Evolutionary conservation across 495 filamentous ascomycete genomes (phyloP), one percentile per base, ranked within the genome.

Genomic region (Penicillium mononematosum): DNA sequence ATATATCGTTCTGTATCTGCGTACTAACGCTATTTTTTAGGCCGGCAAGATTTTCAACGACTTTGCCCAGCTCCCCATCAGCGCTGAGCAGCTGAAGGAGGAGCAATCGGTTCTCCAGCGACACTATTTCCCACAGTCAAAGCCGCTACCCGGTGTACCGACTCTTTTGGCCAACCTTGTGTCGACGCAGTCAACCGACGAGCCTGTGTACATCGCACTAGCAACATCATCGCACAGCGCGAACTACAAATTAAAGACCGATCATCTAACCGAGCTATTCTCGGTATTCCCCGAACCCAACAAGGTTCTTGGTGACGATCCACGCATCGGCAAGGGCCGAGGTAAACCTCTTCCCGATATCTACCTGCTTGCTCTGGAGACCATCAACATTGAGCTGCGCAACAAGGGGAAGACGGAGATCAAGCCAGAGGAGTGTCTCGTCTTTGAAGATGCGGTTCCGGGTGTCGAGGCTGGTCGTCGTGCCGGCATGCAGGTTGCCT

Each of bases 261-360:
- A 72, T 2, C 90, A 96, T 65, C 76, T 96, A 34, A 62, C 70
- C 16, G 77, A 90, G 27, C 66, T 97, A 4, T 96, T 99, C 73
- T 65, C 72, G 19, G 77, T 83, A 4, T 97, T 99, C 69, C 78
- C 85, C 14, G 65, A 74, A 0, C 70, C 83, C 8, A 84, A 88
- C 55, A 81, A 84, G 42, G 86, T 99, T 1, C 72, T 93, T 3
- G 94, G 94, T 6, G 95, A 99, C 68, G 95, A 99, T 66, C 70
- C 78, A 3, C 82, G 95, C 27, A 92, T 98, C 58, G 77, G 83
- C 2, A 71, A 79, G 24, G 94, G 94, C 0, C 75, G 89, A 11
- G 95, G 94, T 14, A 99, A 99, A 71, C 94, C 94, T 0, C 79
- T 91, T 4, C 94, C 94, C 8, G 95, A 99, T 71, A 99, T 99